Evolutionary conservation across 148 eudicot species (phyloP).

Genomic region (Rhododendron kiyosumense): DNA sequence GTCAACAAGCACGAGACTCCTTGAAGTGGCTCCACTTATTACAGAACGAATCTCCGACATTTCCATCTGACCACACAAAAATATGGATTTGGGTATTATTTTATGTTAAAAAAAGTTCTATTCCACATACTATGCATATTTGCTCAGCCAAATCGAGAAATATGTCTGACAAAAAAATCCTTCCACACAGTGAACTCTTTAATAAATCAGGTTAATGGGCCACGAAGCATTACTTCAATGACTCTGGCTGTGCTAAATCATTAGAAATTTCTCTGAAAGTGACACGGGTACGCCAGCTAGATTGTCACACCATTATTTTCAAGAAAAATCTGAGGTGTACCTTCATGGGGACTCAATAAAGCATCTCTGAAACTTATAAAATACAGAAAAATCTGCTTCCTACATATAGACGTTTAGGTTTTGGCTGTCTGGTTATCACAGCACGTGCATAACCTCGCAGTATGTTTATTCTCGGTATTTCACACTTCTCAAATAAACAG

Average conservation of each 20-base stretch:
- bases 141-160: not conserved
- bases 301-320: not conserved
- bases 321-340: not conserved
- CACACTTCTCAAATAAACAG: not conserved
- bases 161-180: not conserved
- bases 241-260: not conserved
- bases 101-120: not conserved
- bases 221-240: not conserved
- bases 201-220: not conserved
- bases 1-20: conserved; percentile 90
- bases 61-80: conserved; percentile 53
- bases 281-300: not conserved
- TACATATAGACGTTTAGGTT: not conserved
- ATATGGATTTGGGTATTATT: not conserved
- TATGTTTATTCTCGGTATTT: not conserved
- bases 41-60: conserved; percentile 95
- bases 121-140: not conserved
- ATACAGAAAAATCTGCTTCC: not conserved
- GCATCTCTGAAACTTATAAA: not conserved
- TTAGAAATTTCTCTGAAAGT: not conserved
- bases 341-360: not conserved
- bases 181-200: not conserved
- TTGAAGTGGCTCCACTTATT: conserved; percentile 64
- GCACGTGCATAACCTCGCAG: not conserved
- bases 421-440: not conserved